These are phyloP conservation scores for Aureobasidium melanogenum DNA, from an alignment of 2,329 filamentous ascomycete species.

Conservation along the genomic window DNA sequence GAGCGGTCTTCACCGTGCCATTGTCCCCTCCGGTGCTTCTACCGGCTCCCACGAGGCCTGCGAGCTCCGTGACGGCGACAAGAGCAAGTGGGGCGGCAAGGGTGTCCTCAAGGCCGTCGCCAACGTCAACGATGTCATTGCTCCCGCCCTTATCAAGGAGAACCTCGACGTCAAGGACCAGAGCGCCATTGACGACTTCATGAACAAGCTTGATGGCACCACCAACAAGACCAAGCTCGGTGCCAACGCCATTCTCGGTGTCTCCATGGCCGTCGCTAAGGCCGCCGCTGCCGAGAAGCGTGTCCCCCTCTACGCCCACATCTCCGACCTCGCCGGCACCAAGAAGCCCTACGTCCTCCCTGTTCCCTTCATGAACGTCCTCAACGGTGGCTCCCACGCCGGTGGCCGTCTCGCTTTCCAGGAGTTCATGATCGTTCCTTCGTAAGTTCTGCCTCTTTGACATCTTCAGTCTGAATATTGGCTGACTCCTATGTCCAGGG, in stretches of 20 bases:
- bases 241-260: constrained; percentile 52
- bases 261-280: constrained; percentile 52
- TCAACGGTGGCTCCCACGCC: constrained; percentile 77
- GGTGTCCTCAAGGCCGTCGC: constrained; percentile 46
- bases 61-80: constrained; percentile 40
- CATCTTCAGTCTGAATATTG: background rate
- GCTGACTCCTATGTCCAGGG: constrained; percentile 37
- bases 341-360: constrained; percentile 48
- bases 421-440: constrained; percentile 47
- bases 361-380: constrained; percentile 50
- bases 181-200: constrained; percentile 44
- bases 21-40: constrained; percentile 93
- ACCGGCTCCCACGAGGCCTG: constrained; percentile 55
- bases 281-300: constrained; percentile 47
- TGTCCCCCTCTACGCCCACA: constrained; percentile 50
- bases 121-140: constrained; percentile 48
- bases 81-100: constrained; percentile 46
- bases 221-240: constrained; percentile 51
- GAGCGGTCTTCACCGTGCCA: constrained; percentile 92
- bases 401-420: constrained; percentile 72
- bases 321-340: constrained; percentile 44
- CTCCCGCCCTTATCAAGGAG: constrained; percentile 45
- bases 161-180: constrained; percentile 47
- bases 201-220: constrained; percentile 48
- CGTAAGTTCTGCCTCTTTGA: constrained; percentile 24